phyloP scores from a whole-genome alignment of 2,329 filamentous ascomycete genomes.

The Cladorrhinum sp. region DNA sequence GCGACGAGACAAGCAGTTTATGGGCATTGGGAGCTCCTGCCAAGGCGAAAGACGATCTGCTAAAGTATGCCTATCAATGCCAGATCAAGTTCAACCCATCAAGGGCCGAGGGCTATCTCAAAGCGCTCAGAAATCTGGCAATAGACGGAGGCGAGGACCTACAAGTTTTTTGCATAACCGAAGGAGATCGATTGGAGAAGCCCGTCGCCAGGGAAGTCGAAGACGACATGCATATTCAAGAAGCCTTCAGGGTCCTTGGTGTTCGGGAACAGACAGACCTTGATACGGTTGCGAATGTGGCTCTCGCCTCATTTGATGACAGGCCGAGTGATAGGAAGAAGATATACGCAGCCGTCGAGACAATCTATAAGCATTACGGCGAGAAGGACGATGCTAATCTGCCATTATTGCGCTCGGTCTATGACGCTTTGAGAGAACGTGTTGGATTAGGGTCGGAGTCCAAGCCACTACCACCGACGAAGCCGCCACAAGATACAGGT shows the following conservation, averaged over 20 bases:
- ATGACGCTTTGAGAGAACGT: not conserved
- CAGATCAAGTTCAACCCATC: constrained; percentile 23
- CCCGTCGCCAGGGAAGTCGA: not conserved
- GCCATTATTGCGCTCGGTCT: not conserved
- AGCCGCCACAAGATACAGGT: not conserved
- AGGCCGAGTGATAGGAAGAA: too few species aligned
- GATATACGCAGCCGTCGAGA: not conserved
- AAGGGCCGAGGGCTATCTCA: constrained; percentile 15
- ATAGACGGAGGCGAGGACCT: constrained; percentile 19
- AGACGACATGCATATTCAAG: not conserved
- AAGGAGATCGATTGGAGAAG: constrained; percentile 5
- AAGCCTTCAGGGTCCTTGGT: not conserved
- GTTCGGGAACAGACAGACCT: not conserved
- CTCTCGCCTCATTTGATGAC: not conserved
- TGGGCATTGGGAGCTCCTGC: constrained; percentile 21
- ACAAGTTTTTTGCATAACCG: constrained; percentile 22
- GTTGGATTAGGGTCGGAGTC: not conserved
- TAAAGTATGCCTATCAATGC: constrained; percentile 26
- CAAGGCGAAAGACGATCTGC: constrained; percentile 19
- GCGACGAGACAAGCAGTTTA: constrained; percentile 16
- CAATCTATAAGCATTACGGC: not conserved
- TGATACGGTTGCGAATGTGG: not conserved
- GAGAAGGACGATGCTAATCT: not conserved
- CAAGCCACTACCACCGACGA: not conserved
- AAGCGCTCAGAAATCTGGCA: constrained; percentile 23